Evolutionary conservation across 177 flowering plant genomes (phyloP), one percentile per base, ranked within the genome.

Genomic region (Telopea speciosissima): DNA sequence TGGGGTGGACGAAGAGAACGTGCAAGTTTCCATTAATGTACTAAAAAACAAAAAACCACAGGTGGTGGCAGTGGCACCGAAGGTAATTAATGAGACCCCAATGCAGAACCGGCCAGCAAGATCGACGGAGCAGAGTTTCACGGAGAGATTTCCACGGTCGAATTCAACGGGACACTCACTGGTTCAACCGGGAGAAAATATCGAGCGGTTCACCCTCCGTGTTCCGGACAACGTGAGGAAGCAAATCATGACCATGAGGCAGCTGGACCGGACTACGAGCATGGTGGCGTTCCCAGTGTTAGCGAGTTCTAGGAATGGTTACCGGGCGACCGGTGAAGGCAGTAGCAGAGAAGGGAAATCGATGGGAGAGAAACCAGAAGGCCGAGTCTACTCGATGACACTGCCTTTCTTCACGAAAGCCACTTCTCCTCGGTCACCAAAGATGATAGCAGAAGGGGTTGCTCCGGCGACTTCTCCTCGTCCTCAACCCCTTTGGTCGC

Each of bases 91-190:
- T 9, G 1, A 36, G 23, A 56, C 9, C 24, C 77, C 67, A 24
- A 13, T 22, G 1, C 72, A 33, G 10, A 74, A 72, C 60, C 77
- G 81, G 13, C 73, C 78, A 5, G 31, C 70, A 13, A 45, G 76
- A 64, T 44, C 78, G 26, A 62, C 21, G 21, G 24, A 22, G 31
- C 60, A 71, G 23, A 12, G 25, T 2, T 28, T 31, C 8, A 0
- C 22, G 7, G 80, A 72, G 54, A 81, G 67, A 44, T 78, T 82
- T 28, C 81, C 76, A 0, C 60, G 87, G 42, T 86, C 87, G 28
- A 82, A 83, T 63, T 82, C 89, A 31, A 88, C 88, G 0, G 89
- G 89, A 52, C 89, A 83, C 72, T 83, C 83, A n/a, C 71, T 75
- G 70, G 68, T 73, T 59, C 81, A 28, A 60, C 81, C 78, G 13